phyloP scores from a whole-genome alignment of 768 basidiomycete genomes.

The Boletus rubroflammeus region DNA sequence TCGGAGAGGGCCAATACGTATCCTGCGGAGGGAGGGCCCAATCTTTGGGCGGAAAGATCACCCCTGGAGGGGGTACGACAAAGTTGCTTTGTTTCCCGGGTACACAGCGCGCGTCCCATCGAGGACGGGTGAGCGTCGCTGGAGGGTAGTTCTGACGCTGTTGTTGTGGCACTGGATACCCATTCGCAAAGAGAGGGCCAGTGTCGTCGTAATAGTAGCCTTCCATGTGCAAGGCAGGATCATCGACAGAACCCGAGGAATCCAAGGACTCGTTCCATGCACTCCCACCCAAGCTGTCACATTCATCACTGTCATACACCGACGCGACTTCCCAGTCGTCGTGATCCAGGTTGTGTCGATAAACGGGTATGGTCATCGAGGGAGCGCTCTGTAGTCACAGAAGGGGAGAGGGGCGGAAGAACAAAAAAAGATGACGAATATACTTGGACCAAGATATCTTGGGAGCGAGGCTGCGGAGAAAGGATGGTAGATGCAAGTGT shows the following conservation, averaged over 20 bases:
- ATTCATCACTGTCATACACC: conserved; percentile 28
- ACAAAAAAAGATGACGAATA: not conserved
- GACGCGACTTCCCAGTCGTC: conserved; percentile 31
- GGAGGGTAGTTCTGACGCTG: conserved; percentile 10
- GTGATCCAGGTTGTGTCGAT: conserved; percentile 22
- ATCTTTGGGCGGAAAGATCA: conserved; percentile 23
- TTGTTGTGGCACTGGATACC: conserved; percentile 18
- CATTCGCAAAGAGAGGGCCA: conserved; percentile 4
- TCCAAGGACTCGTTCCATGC: conserved; percentile 13
- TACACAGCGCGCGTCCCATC: conserved; percentile 8
- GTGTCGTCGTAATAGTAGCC: not conserved
- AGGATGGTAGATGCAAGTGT: not conserved
- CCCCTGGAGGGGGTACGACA: conserved; percentile 26
- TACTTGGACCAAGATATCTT: not conserved
- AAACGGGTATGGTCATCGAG: conserved; percentile 26
- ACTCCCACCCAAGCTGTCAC: conserved; percentile 24
- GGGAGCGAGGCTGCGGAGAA: not conserved
- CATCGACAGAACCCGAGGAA: conserved; percentile 2
- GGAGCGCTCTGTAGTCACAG: not conserved
- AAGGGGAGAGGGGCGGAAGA: not conserved
- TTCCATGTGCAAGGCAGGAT: conserved; percentile 7
- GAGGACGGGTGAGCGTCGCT: not conserved
- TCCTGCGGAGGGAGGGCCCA: conserved; percentile 16
- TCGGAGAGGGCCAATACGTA: conserved; percentile 6
- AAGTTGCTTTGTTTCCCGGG: conserved; percentile 12